Evolutionary conservation across 148 eudicot species (phyloP), one percentile per base, ranked within the genome.

Genomic region (Arctostaphylos glauca): DNA sequence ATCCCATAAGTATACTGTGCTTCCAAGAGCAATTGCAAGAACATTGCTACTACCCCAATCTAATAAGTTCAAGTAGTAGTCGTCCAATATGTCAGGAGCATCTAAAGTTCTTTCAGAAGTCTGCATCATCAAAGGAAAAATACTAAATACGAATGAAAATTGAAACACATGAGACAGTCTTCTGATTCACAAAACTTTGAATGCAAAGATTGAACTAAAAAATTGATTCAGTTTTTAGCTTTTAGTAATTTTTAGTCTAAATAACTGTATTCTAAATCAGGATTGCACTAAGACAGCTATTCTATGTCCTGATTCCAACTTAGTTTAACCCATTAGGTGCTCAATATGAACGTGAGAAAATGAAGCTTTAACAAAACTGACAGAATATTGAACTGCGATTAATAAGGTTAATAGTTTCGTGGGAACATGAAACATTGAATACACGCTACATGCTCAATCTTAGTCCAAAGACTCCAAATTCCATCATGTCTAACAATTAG

Each of bases 11-110:
- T 96, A 94, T 3, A 96, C 97, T 1, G 98, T 93, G 89, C 72
- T 86, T 55, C 94, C 99, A 76, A 96, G 99, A 81, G 98, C 99
- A 86, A 96, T 90, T 5, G 99, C 96, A 55, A 96, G 92, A 79
- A 93, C 93, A 86, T 94, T 94, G 88, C 91, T 87, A 83, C 90
- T 92, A 23, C 98, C 98, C 99, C 99, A 94, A 76, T 96, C 99
- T 66, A 96, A 81, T 58, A 96, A 85, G 82, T 96, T 96, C 91
- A 93, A 84, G 86, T 94, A 96, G 84, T 94, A 96, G 68, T 96
- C 98, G 62, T 96, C 99, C 80, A 91, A 58, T 19, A 96, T 85
- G 82, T 94, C 99, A 2, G 99, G 99, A 78, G 98, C 98, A 87
- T 92, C 97, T 58, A 96, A 85, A n/a, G 93, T 91, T 74, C 96